These are phyloP conservation scores for Alternaria triticina DNA, from an alignment of 2,329 filamentous ascomycete genomes.

Conservation along the genomic window DNA sequence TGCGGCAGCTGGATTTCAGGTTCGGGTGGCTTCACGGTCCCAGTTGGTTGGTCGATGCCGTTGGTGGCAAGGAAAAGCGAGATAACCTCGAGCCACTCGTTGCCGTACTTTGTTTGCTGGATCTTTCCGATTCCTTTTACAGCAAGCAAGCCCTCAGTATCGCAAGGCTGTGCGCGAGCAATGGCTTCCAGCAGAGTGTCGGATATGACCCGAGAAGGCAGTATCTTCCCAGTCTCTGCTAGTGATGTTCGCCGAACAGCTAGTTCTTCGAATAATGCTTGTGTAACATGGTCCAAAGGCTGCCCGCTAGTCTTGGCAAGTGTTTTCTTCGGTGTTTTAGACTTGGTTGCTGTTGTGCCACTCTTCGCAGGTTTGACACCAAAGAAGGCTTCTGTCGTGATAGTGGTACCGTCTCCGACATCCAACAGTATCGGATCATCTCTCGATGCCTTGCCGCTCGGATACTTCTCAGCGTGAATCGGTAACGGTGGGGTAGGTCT, in stretches of 20 bases:
- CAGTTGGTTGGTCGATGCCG: not conserved
- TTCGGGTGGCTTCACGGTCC: not conserved
- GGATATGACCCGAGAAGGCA: constrained; percentile 21
- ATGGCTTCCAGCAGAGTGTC: constrained; percentile 33
- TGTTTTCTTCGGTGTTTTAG: not conserved
- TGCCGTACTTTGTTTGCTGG: constrained; percentile 31
- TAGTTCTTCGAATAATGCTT: constrained; percentile 28
- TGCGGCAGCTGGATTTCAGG: not conserved
- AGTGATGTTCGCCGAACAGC: constrained; percentile 23
- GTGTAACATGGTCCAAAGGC: constrained; percentile 18
- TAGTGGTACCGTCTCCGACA: constrained; percentile 22
- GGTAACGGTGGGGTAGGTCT: constrained; percentile 29
- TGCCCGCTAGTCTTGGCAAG: constrained; percentile 1
- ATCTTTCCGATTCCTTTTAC: constrained; percentile 35
- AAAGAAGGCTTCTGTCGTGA: constrained; percentile 33
- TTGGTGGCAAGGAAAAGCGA: constrained; percentile 17
- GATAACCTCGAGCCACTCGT: constrained; percentile 36
- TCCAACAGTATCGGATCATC: constrained; percentile 29
- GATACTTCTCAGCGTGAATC: constrained; percentile 34
- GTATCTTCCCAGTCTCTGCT: constrained; percentile 16
- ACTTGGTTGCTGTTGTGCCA: not conserved
- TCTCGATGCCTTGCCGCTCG: constrained; percentile 20
- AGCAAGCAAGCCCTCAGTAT: constrained; percentile 22
- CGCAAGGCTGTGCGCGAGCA: constrained; percentile 28
- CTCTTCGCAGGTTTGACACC: constrained; percentile 15